A percentile compares a stretch with the other conserved stretches of the same genome.
These are phyloP conservation scores for Polyporus arcularius DNA, from an alignment of 768 basidiomycete genomes.

Conservation along the genomic window DNA sequence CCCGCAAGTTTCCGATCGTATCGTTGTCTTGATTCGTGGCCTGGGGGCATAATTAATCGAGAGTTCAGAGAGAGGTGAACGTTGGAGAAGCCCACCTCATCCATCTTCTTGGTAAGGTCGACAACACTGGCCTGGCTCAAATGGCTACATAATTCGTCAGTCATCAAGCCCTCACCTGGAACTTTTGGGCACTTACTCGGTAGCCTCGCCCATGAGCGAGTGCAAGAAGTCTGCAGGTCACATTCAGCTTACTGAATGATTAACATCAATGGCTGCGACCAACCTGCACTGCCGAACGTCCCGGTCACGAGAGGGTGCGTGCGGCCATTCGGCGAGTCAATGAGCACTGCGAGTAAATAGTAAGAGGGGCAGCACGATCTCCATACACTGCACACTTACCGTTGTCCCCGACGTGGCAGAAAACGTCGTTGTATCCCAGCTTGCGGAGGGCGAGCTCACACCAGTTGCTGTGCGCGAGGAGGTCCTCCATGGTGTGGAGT, in stretches of 20 bases:
- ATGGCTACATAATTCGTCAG: conserved; percentile 37
- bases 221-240: conserved; percentile 63
- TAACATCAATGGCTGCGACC: not conserved
- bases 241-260: not conserved
- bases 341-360: conserved; percentile 19
- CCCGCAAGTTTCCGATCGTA: conserved; percentile 39
- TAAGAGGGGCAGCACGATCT: not conserved
- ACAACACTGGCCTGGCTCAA: conserved; percentile 63
- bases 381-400: conserved; percentile 29
- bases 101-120: conserved; percentile 54
- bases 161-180: not conserved
- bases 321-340: conserved; percentile 55
- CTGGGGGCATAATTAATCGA: conserved; percentile 5
- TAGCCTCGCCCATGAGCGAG: conserved; percentile 64
- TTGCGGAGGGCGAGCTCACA: conserved; percentile 73
- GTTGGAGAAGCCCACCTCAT: conserved; percentile 27
- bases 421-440: conserved; percentile 70
- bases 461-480: conserved; percentile 80
- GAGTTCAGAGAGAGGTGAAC: not conserved
- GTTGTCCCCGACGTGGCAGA: conserved; percentile 77
- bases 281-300: conserved; percentile 50
- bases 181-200: conserved; percentile 44
- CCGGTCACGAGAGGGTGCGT: conserved; percentile 69
- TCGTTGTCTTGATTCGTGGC: conserved; percentile 34
- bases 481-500: conserved; percentile 71